Conservation (phyloP, 768 basidiomycete species). For the Lepiota brunneoincarnata region DNA sequence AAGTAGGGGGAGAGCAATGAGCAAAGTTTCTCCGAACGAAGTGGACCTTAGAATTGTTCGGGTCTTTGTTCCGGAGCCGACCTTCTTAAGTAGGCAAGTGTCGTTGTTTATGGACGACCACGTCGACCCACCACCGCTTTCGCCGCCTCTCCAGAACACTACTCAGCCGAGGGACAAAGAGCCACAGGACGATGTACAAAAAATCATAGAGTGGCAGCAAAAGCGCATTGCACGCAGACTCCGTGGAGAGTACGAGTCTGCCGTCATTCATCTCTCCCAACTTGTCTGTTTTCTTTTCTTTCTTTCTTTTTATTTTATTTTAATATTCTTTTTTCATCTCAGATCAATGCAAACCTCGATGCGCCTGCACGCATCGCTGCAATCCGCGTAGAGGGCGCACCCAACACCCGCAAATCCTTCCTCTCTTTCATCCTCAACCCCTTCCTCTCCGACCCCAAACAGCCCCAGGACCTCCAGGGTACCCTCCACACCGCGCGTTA, state of each 20-base stretch:
- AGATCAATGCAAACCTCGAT: constrained; percentile 70
- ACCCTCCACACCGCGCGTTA: constrained; percentile 65
- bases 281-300: constrained; percentile 41
- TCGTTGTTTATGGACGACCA: constrained; percentile 14
- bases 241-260: constrained; percentile 76
- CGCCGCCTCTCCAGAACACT: constrained; percentile 52
- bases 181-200: constrained; percentile 48
- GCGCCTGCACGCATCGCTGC: constrained; percentile 67
- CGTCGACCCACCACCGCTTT: background rate
- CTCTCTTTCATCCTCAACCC: constrained; percentile 78
- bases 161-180: constrained; percentile 56
- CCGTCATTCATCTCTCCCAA: constrained; percentile 58
- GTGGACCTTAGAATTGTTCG: background rate
- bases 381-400: constrained; percentile 80
- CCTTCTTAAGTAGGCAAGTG: constrained; percentile 3
- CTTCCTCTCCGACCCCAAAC: constrained; percentile 27
- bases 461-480: constrained; percentile 15
- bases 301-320: background rate
- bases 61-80: constrained; percentile 8
- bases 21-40: background rate
- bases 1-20: background rate
- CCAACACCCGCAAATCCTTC: constrained; percentile 74
- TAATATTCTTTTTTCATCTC: background rate
- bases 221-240: constrained; percentile 67
- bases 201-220: constrained; percentile 68